Evolutionary conservation across 768 basidiomycete genomes (phyloP).

Genomic region (Sarcodon sp.): DNA sequence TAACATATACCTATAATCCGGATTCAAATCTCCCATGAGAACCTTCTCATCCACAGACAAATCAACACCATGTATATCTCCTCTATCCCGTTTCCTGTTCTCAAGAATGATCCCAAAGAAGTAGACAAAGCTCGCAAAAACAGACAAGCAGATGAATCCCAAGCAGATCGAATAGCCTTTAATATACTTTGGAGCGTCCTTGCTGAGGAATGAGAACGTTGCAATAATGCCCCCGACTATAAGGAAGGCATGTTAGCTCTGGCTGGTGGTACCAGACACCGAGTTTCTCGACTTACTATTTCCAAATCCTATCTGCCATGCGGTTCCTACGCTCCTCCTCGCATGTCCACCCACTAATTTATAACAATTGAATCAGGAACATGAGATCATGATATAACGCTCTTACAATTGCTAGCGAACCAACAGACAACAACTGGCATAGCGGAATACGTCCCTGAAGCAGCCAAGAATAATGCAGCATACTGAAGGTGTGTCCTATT

Average conservation of each 20-base stretch:
- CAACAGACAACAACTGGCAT: conserved; percentile 14
- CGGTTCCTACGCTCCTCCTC: conserved; percentile 13
- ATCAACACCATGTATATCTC: conserved; percentile 3
- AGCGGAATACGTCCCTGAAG: conserved; percentile 12
- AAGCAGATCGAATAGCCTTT: conserved; percentile 15
- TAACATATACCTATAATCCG: conserved; percentile 10
- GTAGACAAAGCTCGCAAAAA: conserved; percentile 10
- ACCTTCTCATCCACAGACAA: conserved; percentile 8
- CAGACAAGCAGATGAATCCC: conserved; percentile 13
- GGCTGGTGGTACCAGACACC: not conserved
- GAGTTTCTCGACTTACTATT: conserved; percentile 9
- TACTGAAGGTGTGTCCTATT: conserved; percentile 11
- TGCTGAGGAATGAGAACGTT: conserved; percentile 14
- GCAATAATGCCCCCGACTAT: conserved; percentile 17
- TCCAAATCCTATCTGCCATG: conserved; percentile 16
- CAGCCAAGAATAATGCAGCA: conserved; percentile 11
- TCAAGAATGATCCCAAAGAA: conserved; percentile 10
- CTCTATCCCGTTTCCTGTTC: conserved; percentile 9
- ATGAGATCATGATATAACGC: not conserved
- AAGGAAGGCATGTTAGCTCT: not conserved
- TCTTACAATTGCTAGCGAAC: conserved; percentile 13
- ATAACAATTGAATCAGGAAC: not conserved
- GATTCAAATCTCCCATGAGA: conserved; percentile 12
- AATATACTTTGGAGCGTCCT: conserved; percentile 14
- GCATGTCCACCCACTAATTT: conserved; percentile 12